phyloP scores from a whole-genome alignment of 768 basidiomycete genomes.

The Boletus pseudo-olivaceus region DNA sequence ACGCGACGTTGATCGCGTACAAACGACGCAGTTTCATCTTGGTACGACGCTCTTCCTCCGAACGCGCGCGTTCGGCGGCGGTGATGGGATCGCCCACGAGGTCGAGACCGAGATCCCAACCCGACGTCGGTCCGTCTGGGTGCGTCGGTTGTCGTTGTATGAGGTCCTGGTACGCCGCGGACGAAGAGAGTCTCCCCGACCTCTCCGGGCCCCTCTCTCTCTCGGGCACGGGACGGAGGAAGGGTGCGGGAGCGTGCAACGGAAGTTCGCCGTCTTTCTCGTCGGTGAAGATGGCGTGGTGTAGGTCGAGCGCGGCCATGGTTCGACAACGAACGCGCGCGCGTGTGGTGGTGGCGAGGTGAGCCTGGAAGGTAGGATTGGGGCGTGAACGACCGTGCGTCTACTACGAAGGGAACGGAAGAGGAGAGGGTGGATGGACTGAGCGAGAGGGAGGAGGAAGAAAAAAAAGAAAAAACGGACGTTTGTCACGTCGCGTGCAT shows the following conservation, averaged over 20 bases:
- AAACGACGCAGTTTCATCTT: constrained; percentile 35
- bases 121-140: constrained; percentile 33
- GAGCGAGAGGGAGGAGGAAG: no score
- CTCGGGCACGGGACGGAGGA: constrained; percentile 18
- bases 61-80: constrained; percentile 28
- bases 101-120: constrained; percentile 30
- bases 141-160: constrained; percentile 41
- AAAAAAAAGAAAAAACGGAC: constrained; percentile 14
- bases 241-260: constrained; percentile 17
- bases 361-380: constrained; percentile 4
- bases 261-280: constrained; percentile 23
- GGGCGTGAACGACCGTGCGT: constrained; percentile 17
- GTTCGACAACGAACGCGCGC: constrained; percentile 12
- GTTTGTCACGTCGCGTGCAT: constrained; percentile 11
- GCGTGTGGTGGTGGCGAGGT: constrained; percentile 12
- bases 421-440: constrained; percentile 5
- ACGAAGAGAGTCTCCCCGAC: constrained; percentile 15
- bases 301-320: constrained; percentile 64
- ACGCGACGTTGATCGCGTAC: constrained; percentile 22
- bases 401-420: background rate
- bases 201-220: constrained; percentile 14
- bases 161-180: constrained; percentile 36
- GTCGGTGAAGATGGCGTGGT: constrained; percentile 48
- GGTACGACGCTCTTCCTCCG: constrained; percentile 25
- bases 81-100: constrained; percentile 33